Base-by-base conservation (phyloP, 257 asterid species). In the Lithospermum erythrorhizon region DNA sequence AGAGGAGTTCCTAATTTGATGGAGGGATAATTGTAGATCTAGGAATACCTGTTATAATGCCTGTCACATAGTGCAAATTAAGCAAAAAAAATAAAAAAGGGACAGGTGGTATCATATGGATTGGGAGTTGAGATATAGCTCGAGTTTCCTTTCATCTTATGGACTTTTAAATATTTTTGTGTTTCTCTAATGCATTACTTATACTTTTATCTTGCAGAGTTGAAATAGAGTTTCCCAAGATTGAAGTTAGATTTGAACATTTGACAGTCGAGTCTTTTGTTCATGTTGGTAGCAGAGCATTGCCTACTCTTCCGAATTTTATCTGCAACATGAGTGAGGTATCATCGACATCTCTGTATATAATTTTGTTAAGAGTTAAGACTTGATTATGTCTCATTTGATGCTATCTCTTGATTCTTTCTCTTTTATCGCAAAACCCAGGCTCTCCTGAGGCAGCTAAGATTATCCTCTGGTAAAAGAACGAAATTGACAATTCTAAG, bases 301-400 rank as follows among this genome's bases (percentile, higher is more conserved):
- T 90, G 78, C 97, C 97, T 57, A 90, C 97, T 9, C 80, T 90
- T 68, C 79, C 97, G 37, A 90, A 90, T 83, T 90, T 85, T 69
- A 67, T 90, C 65, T 77, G 76, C 73, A 90, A 90, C 82, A 82
- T 90, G 85, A 64, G 85, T 19, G 96, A 90, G 97, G 97, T 90
- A 83, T 51, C 17, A 15, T 22, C 27, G 27, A 17, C 32, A 27
- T 27, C 32, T 27, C 32, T 25, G 55, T 58, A 18, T 24, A 58
- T 60, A 45, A 55, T 37, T 59, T 56, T 57, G n/a, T n/a, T n/a
- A n/a, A n/a, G n/a, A n/a, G n/a, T 21, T 58, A 10, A 9, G 24
- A 19, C 19, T 24, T 30, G 47, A n/a, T 9, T 1, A 11, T 3
- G 32, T 55, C 41, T 19, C 20, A 48, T 19, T 17, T 60, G 55